These are phyloP conservation scores for Mycena latifolia DNA, from an alignment of 768 basidiomycete genomes.

Conservation along the genomic window DNA sequence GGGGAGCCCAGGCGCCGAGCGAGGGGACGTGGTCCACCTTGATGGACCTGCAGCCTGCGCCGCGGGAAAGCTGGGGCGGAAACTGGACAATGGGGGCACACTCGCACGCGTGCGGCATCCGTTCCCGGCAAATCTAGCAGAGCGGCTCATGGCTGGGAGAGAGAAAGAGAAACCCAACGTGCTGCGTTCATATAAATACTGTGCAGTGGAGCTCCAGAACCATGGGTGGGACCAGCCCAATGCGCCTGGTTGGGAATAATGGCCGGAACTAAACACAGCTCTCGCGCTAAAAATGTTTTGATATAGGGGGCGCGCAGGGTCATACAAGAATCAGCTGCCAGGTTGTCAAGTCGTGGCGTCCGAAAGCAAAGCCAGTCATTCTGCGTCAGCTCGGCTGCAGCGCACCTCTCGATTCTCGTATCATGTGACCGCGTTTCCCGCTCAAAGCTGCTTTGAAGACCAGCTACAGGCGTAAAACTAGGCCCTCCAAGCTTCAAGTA, in stretches of 20 bases:
- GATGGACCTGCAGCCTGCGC: slow-evolving; percentile 4
- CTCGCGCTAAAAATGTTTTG: slow-evolving; percentile 5
- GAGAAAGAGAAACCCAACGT: slow-evolving; percentile 21
- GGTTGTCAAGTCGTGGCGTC: slow-evolving; percentile 4
- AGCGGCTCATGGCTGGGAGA: slow-evolving; percentile 30
- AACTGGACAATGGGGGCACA: background rate
- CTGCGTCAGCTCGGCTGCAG: background rate
- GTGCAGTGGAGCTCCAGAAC: background rate
- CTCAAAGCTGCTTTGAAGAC: too few relatives aligned
- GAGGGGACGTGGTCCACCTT: background rate
- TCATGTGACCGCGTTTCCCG: too few relatives aligned
- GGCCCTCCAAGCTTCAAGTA: too few relatives aligned
- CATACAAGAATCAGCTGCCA: background rate
- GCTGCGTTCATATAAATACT: slow-evolving; percentile 19
- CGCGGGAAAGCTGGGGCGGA: background rate
- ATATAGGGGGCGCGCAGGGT: background rate
- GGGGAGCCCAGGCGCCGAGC: slow-evolving; percentile 8
- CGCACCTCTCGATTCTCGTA: too few relatives aligned
- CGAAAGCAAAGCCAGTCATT: slow-evolving; percentile 8
- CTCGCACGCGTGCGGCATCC: slow-evolving; percentile 21
- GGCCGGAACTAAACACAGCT: slow-evolving; percentile 32
- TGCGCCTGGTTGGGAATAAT: slow-evolving; percentile 2
- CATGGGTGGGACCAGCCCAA: slow-evolving; percentile 8
- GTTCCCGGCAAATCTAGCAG: slow-evolving; percentile 23
- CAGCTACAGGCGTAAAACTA: too few relatives aligned